These are phyloP conservation scores for Clonostachys chloroleuca DNA, from an alignment of 2,329 filamentous ascomycete species.

Conservation along the genomic window DNA sequence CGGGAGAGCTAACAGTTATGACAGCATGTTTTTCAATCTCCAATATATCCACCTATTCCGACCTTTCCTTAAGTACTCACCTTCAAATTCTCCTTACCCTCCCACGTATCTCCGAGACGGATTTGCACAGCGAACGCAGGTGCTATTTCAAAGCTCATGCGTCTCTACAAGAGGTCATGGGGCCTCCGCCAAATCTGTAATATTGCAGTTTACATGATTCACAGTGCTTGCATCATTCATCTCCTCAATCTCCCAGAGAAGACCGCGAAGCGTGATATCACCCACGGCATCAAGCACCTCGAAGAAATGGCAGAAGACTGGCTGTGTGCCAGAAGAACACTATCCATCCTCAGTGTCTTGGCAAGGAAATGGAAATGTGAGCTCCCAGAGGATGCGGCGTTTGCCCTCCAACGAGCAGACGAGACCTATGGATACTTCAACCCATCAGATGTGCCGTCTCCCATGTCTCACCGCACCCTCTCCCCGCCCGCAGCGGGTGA, in stretches of 20 bases:
- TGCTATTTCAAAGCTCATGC: conserved; percentile 88
- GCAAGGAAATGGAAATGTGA: conserved; percentile 87
- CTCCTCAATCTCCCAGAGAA: conserved; percentile 90
- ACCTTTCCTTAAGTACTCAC: conserved; percentile 88
- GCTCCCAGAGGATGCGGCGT: conserved; percentile 76
- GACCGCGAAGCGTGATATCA: conserved; percentile 82
- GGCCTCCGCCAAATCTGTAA: conserved; percentile 93
- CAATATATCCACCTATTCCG: conserved; percentile 95
- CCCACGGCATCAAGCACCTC: conserved; percentile 84
- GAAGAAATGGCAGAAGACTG: conserved; percentile 96
- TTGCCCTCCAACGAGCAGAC: conserved; percentile 74
- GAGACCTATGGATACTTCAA: conserved; percentile 72
- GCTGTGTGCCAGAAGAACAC: conserved; percentile 80
- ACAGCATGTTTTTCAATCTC: conserved; percentile 94
- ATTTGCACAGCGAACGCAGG: conserved; percentile 87
- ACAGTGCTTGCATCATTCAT: conserved; percentile 93
- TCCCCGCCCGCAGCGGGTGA: conserved; percentile 21
- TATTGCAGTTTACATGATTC: conserved; percentile 91
- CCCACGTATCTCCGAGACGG: conserved; percentile 84
- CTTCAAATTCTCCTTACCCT: conserved; percentile 72
- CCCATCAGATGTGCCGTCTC: conserved; percentile 56
- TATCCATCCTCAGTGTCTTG: conserved; percentile 80
- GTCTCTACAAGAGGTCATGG: conserved; percentile 89
- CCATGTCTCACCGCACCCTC: conserved; percentile 25
- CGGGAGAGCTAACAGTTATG: conserved; percentile 6